Evolutionary conservation across 768 basidiomycete genomes (phyloP).

Genomic region (Naganishia randhawae): DNA sequence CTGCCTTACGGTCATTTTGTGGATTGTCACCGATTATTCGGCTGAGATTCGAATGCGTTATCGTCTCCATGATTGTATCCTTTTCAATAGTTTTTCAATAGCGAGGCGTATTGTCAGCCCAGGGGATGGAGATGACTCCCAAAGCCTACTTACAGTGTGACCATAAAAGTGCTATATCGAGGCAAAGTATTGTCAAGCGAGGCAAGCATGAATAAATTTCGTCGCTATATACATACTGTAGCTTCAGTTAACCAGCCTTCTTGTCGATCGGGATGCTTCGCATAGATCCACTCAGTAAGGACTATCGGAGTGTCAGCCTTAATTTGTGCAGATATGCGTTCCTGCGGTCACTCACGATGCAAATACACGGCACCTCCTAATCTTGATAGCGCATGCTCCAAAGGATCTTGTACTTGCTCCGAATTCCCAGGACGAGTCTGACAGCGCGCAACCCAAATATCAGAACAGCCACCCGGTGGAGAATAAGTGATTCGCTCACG

Average conservation of each 20-base stretch:
- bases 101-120: background rate
- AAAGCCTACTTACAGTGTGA: background rate
- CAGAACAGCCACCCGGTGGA: background rate
- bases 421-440: background rate
- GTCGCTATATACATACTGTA: background rate
- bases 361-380: background rate
- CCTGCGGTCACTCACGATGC: background rate
- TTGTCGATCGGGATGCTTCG: background rate
- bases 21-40: background rate
- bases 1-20: background rate
- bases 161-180: background rate
- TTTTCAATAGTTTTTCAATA: background rate
- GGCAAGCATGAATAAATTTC: background rate
- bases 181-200: background rate
- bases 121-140: background rate
- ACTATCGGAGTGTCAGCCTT: background rate
- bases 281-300: background rate
- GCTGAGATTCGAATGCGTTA: background rate
- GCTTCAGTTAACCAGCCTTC: background rate
- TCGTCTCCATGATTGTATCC: background rate
- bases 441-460: background rate
- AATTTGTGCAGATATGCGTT: background rate
- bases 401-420: background rate
- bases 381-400: background rate
- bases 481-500: background rate